Base-by-base conservation (phyloP, 768 basidiomycete species). In the Postia placenta region DNA sequence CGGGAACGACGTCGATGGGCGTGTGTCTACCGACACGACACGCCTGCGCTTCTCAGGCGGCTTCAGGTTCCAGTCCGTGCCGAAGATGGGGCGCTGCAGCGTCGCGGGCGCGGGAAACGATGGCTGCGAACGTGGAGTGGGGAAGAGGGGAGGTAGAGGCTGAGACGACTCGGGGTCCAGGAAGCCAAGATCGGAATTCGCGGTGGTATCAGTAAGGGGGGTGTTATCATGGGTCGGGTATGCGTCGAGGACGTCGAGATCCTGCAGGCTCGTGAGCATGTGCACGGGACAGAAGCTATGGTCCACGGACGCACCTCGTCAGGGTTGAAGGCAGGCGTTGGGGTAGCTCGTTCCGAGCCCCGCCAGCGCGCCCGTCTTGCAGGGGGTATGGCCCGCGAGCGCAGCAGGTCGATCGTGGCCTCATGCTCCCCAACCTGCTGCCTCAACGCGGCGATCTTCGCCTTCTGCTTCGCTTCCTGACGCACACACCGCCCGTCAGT, bases 61-160 rank as follows among this genome's bases (percentile, higher is more conserved):
- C 4, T 44, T 37, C 22, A 51, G n/a, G 20, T 51, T 51, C 50
- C 50, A 51, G 45, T 46, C 44, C 4, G 17, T 46, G 11, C 7
- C 25, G 22, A 51, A 51, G 27, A 23, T 45, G 46, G 4, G 33
- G 20, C 20, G 35, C n/a, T 7, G n/a, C 30, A 24, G 15, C 7
- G 11, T 14, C 6, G 15, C 12, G n/a, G 36, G 23, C 17, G 36
- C 3, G 22, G 9, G 22, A 28, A 23, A 20, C n/a, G 28, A n/a
- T n/a, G n/a, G n/a, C n/a, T n/a, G n/a, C n/a, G n/a, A n/a, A n/a
- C 24, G 20, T 39, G 28, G 45, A 3, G 28, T 15, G 11, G 45
- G 45, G 45, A 36, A 20, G n/a, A 45, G 26, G 5, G 45, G 5
- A 17, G 45, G 45, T 4, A 35, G 45, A 3, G 15, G 45, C 25